Percentiles rank a stretch among this genome's conserved stretches.
phyloP scores from a whole-genome alignment of 2,329 filamentous ascomycete genomes.

The Sphaerulina musiva region DNA sequence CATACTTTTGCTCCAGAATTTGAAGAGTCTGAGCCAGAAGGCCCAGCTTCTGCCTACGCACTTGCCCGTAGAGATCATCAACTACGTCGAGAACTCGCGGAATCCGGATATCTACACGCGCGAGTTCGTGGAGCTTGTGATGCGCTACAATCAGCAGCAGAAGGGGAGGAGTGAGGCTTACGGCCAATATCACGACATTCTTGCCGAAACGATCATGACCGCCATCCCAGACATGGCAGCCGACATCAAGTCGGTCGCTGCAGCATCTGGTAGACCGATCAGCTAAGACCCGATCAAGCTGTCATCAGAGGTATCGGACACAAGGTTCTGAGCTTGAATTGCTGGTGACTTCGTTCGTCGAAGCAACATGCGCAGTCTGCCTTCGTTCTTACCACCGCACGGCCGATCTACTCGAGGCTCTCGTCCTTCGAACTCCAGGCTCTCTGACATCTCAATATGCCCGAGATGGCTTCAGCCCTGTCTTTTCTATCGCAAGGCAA shows the following conservation, averaged over 20 bases:
- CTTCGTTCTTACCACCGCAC: too few species aligned
- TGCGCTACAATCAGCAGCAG: conserved; percentile 56
- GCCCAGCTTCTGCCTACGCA: conserved; percentile 46
- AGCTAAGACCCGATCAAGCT: neutral
- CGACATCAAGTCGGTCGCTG: conserved; percentile 49
- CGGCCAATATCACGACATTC: conserved; percentile 51
- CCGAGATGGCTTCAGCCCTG: too few species aligned
- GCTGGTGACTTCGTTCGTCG: too few species aligned
- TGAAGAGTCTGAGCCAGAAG: conserved; percentile 47
- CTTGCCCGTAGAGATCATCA: conserved; percentile 57
- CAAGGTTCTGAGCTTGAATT: neutral
- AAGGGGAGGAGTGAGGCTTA: conserved; percentile 57
- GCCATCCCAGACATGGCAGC: conserved; percentile 51
- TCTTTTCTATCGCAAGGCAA: too few species aligned
- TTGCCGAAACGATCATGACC: conserved; percentile 52
- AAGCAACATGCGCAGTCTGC: too few species aligned
- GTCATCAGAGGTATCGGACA: neutral
- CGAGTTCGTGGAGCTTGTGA: conserved; percentile 58
- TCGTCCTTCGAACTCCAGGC: too few species aligned
- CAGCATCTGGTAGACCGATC: conserved; percentile 37
- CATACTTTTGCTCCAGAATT: conserved; percentile 46
- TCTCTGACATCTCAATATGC: too few species aligned
- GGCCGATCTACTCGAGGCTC: too few species aligned
- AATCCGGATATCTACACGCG: conserved; percentile 63
- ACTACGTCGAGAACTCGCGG: conserved; percentile 57